Evolutionary conservation across 2,329 filamentous ascomycete species (phyloP), one percentile per base, ranked within the genome.

Genomic region (Trichoderma sp.): DNA sequence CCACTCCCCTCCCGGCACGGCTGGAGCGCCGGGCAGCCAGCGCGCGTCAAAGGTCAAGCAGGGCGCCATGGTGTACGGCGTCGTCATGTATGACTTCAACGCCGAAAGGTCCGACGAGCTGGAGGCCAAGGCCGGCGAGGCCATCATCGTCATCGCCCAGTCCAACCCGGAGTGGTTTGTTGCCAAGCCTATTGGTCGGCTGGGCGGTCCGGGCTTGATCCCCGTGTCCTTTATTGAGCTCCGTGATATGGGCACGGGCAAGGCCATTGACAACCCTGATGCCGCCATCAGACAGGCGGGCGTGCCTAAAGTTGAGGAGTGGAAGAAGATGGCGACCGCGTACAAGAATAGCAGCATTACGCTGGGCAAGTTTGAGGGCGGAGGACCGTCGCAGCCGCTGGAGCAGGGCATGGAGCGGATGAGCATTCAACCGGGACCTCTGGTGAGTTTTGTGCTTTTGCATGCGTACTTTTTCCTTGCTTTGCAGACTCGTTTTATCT

Each of bases 261-360:
- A 92, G 73, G 87, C 94, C 0, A 93, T 97, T 1, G 80, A 87
- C 21, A 93, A 98, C 78, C 89, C 95, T 0, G 85, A 92, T 30
- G 94, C 94, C 34, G 95, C 96, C 1, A 93, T 99, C 68, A 88
- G 89, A 74, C 90, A 90, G 74, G 96, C 96, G 1, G 94, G 95
- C 24, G 94, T 99, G 8, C 96, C 96, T 14, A 91, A 90, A 75
- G 96, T 99, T 4, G 96, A 99, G 77, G 96, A 99, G 76, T 99
- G 96, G 96, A 99, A 99, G 84, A 97, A 96, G 82, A 97, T 97
- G 93, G 94, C 96, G 0, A 95, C 95, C 68, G 95, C 97, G 72
- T 99, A 99, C 82, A 99, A 99, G 84, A 97, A 98, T 79, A 97
- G 94, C 79, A 98, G 96, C 81, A 98, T 99, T 77, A 95, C 94